Conservation (phyloP, 2,329 filamentous ascomycete species). For the Neospermospora avenae region DNA sequence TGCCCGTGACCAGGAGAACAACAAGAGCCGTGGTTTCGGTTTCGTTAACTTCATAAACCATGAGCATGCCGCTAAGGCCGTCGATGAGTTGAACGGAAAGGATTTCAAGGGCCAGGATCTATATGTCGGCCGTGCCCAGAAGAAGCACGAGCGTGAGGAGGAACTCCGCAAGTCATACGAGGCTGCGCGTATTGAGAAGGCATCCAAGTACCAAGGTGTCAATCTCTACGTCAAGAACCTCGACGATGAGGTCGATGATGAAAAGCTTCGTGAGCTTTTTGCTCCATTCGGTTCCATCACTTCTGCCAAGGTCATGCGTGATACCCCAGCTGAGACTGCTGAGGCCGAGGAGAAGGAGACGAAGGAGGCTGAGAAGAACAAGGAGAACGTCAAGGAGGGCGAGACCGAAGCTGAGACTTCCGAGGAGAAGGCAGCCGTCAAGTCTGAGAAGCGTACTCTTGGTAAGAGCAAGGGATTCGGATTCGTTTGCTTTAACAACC, state of each 20-base stretch:
- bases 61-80: slow-evolving; percentile 79
- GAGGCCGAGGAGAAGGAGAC: slow-evolving; percentile 44
- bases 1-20: slow-evolving; percentile 76
- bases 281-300: slow-evolving; percentile 90
- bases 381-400: slow-evolving; percentile 48
- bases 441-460: slow-evolving; percentile 54
- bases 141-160: slow-evolving; percentile 99
- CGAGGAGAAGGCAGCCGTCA: slow-evolving; percentile 52
- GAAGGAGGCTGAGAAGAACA: slow-evolving; percentile 51
- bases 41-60: slow-evolving; percentile 96
- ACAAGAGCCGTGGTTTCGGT: slow-evolving; percentile 92
- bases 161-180: slow-evolving; percentile 99
- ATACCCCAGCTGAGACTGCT: slow-evolving; percentile 57
- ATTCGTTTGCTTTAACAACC: slow-evolving; percentile 99
- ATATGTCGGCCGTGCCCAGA: slow-evolving; percentile 97
- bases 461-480: slow-evolving; percentile 99
- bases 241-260: slow-evolving; percentile 93
- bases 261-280: slow-evolving; percentile 95
- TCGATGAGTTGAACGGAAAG: slow-evolving; percentile 86
- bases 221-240: slow-evolving; percentile 99
- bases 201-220: slow-evolving; percentile 98
- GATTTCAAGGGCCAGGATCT: slow-evolving; percentile 94
- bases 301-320: slow-evolving; percentile 98
- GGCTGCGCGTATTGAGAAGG: slow-evolving; percentile 95
- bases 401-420: slow-evolving; percentile 42